Evolutionary conservation across 352 stramenopile species (phyloP), one percentile per base, ranked within the genome.

Genomic region (Aphanomyces stellatus): DNA sequence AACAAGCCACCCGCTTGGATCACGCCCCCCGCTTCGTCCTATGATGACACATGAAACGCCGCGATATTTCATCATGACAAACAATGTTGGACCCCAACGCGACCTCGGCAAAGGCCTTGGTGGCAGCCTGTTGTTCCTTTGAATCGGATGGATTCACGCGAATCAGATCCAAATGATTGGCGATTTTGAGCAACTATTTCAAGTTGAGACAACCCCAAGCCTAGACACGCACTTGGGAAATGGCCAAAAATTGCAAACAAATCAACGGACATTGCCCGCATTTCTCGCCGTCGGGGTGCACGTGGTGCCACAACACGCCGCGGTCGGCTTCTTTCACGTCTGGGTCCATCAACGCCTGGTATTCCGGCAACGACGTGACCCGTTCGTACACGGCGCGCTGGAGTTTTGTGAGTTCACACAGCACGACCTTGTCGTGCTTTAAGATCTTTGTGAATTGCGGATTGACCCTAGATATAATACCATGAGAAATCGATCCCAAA

Each of bases 381-480:
- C 84, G 74, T 55, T 88, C 74, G 70, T 92, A 92, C 3, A 75
- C 80, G 8, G 78, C 76, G 43, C 87, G 72, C 74, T 93, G 85
- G 53, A 80, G 73, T 17, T 80, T 76, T 7, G 82, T 89, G 30
- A 93, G 80, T 31, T 90, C 81, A 30, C 85, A 93, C 37, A 91
- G 88, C 1, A 93, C 82, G 17, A 93, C 81, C 76, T 90, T 80
- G 31, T 93, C 85, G 57, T 62, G 74, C 60, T 93, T 93, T 10
- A 80, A 83, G 31, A 93, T 77, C 46, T 80, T 74, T 69, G 88
- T 76, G 46, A 93, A 88, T 4, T 71, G 72, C 5, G 74, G 81
- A 43, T 92, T 90, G 25, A 90, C 80, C 19, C 83, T 67, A 67
- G 0, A 37, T 13, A 17, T 27, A 43, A 46, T 15, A 19, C 15